A percentile compares a stretch with the other conserved stretches of the same genome.
Evolutionary conservation across 495 filamentous ascomycete species (phyloP).

Genomic region (Cercophora sp.): DNA sequence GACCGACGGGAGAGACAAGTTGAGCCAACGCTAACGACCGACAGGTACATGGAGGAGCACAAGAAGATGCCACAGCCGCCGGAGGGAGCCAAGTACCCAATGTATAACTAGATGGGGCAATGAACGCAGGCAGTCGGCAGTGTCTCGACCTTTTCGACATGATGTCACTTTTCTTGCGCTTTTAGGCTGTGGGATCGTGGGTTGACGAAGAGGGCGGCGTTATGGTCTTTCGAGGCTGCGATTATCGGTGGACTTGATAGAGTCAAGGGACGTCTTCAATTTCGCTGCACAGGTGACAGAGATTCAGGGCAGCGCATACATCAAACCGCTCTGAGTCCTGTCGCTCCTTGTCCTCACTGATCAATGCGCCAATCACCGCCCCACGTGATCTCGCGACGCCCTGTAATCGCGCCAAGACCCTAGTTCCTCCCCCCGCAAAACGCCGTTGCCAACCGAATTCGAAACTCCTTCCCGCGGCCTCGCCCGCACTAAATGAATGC

Average conservation of each 20-base stretch:
- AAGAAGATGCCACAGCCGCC: constrained; percentile 94
- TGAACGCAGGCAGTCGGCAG: not conserved
- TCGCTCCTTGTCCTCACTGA: too few species aligned
- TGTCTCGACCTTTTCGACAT: not conserved
- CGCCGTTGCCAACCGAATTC: not conserved
- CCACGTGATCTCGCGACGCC: constrained; percentile 23
- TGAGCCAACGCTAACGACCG: constrained; percentile 19
- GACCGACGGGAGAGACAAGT: not conserved
- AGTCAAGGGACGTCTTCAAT: too few species aligned
- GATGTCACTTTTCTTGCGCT: not conserved
- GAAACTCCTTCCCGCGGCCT: not conserved
- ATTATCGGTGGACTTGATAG: too few species aligned
- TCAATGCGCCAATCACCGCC: too few species aligned
- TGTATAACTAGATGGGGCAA: constrained; percentile 23
- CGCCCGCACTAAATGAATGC: constrained; percentile 32
- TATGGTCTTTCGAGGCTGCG: too few species aligned
- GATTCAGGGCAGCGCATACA: too few species aligned
- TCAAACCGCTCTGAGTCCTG: too few species aligned
- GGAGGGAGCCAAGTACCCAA: constrained; percentile 72
- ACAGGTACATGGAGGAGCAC: constrained; percentile 91
- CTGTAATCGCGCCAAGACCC: not conserved
- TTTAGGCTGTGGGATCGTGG: too few species aligned
- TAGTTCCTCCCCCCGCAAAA: not conserved
- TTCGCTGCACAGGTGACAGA: too few species aligned
- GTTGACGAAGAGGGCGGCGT: too few species aligned